Evolutionary conservation across 495 filamentous ascomycete species (phyloP).

Genomic region (Xylaria grammica): DNA sequence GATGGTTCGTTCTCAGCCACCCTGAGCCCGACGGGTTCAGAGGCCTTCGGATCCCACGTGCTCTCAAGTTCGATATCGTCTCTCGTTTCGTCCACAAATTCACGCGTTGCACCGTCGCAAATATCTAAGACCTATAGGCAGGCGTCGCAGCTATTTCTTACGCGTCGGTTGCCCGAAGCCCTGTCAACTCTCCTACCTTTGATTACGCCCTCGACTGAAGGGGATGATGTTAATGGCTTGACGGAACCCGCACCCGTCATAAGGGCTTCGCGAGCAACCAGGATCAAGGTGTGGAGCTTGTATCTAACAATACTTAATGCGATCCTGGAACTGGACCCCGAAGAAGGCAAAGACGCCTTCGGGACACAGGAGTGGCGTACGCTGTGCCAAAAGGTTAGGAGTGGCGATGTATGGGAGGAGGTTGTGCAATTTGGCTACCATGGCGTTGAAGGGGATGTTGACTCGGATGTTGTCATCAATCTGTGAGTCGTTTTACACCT

Average conservation of each 20-base stretch:
- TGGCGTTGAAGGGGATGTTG: conserved; percentile 85
- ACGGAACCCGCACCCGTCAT: conserved; percentile 70
- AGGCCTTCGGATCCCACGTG: conserved; percentile 39
- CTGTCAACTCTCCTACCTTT: conserved; percentile 81
- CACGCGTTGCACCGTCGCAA: conserved; percentile 62
- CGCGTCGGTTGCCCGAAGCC: conserved; percentile 87
- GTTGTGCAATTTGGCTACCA: conserved; percentile 85
- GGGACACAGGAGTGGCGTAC: conserved; percentile 82
- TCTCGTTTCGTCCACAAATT: conserved; percentile 50
- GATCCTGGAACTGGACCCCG: conserved; percentile 83
- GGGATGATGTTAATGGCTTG: conserved; percentile 39
- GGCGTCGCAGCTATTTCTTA: conserved; percentile 88
- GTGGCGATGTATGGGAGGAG: conserved; percentile 90
- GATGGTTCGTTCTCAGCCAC: conserved; percentile 46
- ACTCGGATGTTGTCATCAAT: conserved; percentile 93
- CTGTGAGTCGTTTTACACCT: conserved; percentile 59
- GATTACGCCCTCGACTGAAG: conserved; percentile 57
- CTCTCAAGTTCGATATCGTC: conserved; percentile 56
- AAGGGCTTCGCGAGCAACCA: conserved; percentile 71
- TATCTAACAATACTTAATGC: conserved; percentile 93
- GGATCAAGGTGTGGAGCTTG: conserved; percentile 96
- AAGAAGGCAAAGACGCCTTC: conserved; percentile 87
- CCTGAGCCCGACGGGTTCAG: conserved; percentile 38
- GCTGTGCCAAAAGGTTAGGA: conserved; percentile 77
- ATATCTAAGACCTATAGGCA: conserved; percentile 87